A percentile compares a stretch with the other conserved stretches of the same genome.
These are phyloP conservation scores for Rhodotorula sp. DNA, from an alignment of 1,284 basidiomycete genomes.

Conservation along the genomic window DNA sequence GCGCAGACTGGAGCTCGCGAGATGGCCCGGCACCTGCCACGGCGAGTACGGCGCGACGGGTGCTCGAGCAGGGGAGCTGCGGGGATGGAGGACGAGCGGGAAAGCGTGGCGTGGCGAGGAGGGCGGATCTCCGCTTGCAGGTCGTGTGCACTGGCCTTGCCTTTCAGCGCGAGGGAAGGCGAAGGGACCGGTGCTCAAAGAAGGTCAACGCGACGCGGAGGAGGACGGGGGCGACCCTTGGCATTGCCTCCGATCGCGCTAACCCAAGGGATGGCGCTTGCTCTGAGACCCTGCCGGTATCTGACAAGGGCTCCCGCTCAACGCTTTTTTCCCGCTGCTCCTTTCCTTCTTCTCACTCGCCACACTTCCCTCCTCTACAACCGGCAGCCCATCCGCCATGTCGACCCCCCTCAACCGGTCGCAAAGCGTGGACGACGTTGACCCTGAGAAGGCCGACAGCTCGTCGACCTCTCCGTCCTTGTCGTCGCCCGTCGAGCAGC, in stretches of 20 bases:
- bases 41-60: too few relatives aligned
- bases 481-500: background rate
- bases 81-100: background rate
- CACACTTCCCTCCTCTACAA: background rate
- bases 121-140: too few relatives aligned
- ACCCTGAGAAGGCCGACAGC: slow-evolving; percentile 12
- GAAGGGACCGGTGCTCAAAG: too few relatives aligned
- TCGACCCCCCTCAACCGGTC: background rate
- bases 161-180: too few relatives aligned
- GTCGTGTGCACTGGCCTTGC: too few relatives aligned
- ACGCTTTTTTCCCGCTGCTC: background rate
- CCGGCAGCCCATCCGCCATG: background rate
- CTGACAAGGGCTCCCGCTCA: background rate
- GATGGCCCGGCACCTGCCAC: too few relatives aligned
- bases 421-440: background rate
- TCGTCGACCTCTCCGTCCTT: background rate
- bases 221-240: too few relatives aligned
- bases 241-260: too few relatives aligned
- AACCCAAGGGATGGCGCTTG: background rate
- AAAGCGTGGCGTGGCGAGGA: background rate
- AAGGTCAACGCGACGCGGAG: too few relatives aligned
- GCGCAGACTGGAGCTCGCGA: too few relatives aligned
- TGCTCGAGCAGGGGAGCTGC: too few relatives aligned
- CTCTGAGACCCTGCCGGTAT: background rate
- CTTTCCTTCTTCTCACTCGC: background rate